phyloP scores from a whole-genome alignment of 2,329 filamentous ascomycete species.

The Penicillium polonicum region DNA sequence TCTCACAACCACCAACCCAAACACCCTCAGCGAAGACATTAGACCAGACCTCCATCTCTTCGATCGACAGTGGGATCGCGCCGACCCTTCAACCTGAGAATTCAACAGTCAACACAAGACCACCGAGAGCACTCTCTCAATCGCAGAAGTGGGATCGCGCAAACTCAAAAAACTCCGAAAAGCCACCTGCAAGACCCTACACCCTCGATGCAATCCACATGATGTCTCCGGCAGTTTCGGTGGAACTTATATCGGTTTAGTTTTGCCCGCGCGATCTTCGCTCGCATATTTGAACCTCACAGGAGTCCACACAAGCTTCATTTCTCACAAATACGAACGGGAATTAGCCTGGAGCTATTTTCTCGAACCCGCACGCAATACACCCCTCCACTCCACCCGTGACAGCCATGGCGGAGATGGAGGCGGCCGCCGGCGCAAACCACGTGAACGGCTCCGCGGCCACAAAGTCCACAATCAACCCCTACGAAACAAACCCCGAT shows the following conservation, averaged over 20 bases:
- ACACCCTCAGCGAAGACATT: background rate
- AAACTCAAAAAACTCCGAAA: background rate
- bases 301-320: background rate
- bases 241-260: constrained; percentile 18
- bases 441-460: constrained; percentile 24
- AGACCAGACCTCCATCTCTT: background rate
- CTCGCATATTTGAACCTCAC: constrained; percentile 12
- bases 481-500: constrained; percentile 38
- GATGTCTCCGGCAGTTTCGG: constrained; percentile 16
- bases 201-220: constrained; percentile 13
- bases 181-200: background rate
- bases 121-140: background rate
- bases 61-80: constrained; percentile 6
- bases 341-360: background rate
- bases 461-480: constrained; percentile 22
- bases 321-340: background rate
- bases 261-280: constrained; percentile 16
- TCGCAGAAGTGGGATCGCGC: background rate
- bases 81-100: background rate
- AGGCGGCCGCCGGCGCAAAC: constrained; percentile 17
- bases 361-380: background rate
- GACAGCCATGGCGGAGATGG: constrained; percentile 26
- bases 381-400: background rate
- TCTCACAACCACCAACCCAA: background rate
- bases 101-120: constrained; percentile 1